Base-by-base conservation (phyloP, 495 filamentous ascomycete species). In the Daldinia loculata region DNA sequence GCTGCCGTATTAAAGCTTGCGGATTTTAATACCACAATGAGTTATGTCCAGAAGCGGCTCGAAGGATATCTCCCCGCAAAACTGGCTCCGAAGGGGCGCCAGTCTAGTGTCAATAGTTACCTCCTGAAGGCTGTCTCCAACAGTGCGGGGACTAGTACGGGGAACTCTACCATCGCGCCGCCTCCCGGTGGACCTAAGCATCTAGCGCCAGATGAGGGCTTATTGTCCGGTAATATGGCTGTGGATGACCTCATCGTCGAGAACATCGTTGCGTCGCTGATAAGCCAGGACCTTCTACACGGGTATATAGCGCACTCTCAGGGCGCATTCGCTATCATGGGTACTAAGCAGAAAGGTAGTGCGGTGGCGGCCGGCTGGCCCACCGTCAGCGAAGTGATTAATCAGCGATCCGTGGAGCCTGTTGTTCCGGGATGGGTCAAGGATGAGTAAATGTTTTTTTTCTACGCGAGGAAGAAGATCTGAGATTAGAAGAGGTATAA, bases 281-380 rank as follows among this genome's bases (percentile, higher is more conserved):
- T 97, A 15, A 89, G 90, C 29, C 93, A 97, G 77, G 91, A 90
- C 7, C 82, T 98, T n/a, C 84, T 98, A 56, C 89, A 90, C 62
- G 95, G 95, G 5, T 99, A 94, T 70, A 85, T 98, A 24, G 92
- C 92, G 11, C 92, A 95, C 71, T 81, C 85, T 34, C 89, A 89
- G 70, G 85, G 83, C 29, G 88, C 89, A 19, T 96, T 97, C 67
- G 94, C 93, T 4, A 90, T 98, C 38, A 87, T 91, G 29, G 94
- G 95, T 6, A 88, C 92, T 15, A 92, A 91, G 74, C 80, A 85
- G 56, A 87, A 81, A 51, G 81, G 83, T n/a, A 82, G 82, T 32
- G 77, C 83, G 4, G 77, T 81, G 7, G 63, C 67, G 17, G 83
- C 83, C 1, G 83, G 83, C 0, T 85, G 83, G 83, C 83, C 83